Percentiles rank a stretch among this genome's conserved stretches.
Evolutionary conservation across 2,329 filamentous ascomycete species (phyloP).

Genomic region (Ramularia collo-cygni): DNA sequence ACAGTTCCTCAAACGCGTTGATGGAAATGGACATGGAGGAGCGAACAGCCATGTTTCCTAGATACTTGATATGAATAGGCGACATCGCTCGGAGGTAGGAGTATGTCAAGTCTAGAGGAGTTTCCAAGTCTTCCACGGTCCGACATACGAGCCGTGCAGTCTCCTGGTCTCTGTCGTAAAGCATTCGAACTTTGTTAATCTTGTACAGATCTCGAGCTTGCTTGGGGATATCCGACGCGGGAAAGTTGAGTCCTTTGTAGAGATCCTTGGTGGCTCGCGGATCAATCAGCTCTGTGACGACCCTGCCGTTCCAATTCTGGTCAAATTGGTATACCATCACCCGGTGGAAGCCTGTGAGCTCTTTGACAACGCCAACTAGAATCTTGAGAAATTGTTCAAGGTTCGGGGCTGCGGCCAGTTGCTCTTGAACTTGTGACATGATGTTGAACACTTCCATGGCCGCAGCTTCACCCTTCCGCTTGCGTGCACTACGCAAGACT

Average conservation of each 20-base stretch:
- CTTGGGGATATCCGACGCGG: conserved; percentile 76
- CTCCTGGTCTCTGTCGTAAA: conserved; percentile 77
- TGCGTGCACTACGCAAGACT: conserved; percentile 66
- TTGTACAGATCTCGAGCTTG: conserved; percentile 86
- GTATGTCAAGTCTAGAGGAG: conserved; percentile 74
- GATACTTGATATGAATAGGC: conserved; percentile 80
- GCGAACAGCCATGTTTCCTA: conserved; percentile 83
- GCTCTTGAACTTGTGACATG: conserved; percentile 85
- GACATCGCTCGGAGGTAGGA: conserved; percentile 84
- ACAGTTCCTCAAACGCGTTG: conserved; percentile 75
- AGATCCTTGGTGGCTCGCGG: conserved; percentile 71
- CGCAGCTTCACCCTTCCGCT: conserved; percentile 68
- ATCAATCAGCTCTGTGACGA: conserved; percentile 82
- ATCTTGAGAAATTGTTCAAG: conserved; percentile 72
- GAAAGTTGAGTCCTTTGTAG: conserved; percentile 83
- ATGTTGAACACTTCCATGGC: conserved; percentile 90
- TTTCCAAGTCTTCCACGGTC: conserved; percentile 63
- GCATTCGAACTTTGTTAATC: conserved; percentile 77
- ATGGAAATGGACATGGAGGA: conserved; percentile 94
- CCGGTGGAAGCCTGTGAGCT: conserved; percentile 82
- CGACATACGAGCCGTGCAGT: conserved; percentile 78
- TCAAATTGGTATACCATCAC: conserved; percentile 95
- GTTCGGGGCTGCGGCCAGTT: conserved; percentile 64
- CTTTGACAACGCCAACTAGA: conserved; percentile 77
- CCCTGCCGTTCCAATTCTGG: conserved; percentile 70